A percentile compares a stretch with the other conserved stretches of the same genome.
These are phyloP conservation scores for Leccinum incarnatum DNA, from an alignment of 768 basidiomycete genomes.

Conservation along the genomic window DNA sequence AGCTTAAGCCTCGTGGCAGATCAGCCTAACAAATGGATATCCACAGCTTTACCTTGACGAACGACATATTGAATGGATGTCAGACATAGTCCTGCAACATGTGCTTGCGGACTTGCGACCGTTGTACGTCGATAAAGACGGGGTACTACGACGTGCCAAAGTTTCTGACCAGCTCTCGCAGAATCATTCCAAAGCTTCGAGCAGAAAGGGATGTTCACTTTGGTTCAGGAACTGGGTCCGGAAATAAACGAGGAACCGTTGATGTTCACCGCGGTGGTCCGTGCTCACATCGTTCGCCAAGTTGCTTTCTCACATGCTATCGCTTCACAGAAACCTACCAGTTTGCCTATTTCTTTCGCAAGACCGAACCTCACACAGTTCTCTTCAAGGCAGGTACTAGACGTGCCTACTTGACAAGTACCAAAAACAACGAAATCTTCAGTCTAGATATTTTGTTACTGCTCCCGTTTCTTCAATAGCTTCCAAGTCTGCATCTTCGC, in stretches of 20 bases:
- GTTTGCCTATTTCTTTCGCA: constrained; percentile 86
- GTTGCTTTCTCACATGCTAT: constrained; percentile 3
- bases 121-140: constrained; percentile 40
- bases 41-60: constrained; percentile 82
- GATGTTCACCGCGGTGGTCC: constrained; percentile 85
- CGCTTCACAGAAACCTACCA: constrained; percentile 70
- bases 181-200: constrained; percentile 64
- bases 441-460: constrained; percentile 45
- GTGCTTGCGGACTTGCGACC: constrained; percentile 79
- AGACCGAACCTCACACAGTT: constrained; percentile 77
- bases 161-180: constrained; percentile 27
- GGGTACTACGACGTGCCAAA: background rate
- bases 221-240: constrained; percentile 37
- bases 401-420: background rate
- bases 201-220: constrained; percentile 50
- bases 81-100: constrained; percentile 72
- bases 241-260: constrained; percentile 65
- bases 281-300: background rate
- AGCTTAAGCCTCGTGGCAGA: background rate
- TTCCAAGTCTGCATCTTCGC: constrained; percentile 15
- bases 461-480: constrained; percentile 23
- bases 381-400: constrained; percentile 65
- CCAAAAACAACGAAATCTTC: background rate
- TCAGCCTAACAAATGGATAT: constrained; percentile 8
- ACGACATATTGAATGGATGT: constrained; percentile 89